Evolutionary conservation across 345 rosid genomes (phyloP).

Genomic region (Viola odorata): DNA sequence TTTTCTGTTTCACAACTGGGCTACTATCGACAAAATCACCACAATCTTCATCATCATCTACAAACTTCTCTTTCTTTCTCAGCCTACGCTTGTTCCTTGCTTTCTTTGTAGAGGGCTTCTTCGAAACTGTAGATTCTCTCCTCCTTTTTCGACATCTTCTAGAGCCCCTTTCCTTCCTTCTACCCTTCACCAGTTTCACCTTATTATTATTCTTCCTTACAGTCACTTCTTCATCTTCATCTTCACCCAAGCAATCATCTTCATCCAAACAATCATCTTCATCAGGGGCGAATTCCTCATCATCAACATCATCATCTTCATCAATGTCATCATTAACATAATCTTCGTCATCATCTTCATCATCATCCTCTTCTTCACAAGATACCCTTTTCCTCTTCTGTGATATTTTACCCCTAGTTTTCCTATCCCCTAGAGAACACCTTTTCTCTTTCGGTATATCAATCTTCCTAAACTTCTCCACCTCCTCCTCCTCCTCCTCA

Average conservation of each 20-base stretch:
- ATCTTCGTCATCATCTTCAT: constrained; percentile 36
- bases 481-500: constrained; percentile 42
- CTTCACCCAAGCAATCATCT: constrained; percentile 12
- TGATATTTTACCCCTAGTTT: constrained; percentile 11
- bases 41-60: constrained; percentile 37
- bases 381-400: constrained; percentile 22
- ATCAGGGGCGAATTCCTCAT: constrained; percentile 41
- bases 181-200: constrained; percentile 29
- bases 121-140: constrained; percentile 36
- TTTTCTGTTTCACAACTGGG: constrained; percentile 34
- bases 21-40: constrained; percentile 42
- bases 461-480: constrained; percentile 30
- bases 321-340: constrained; percentile 41
- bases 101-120: constrained; percentile 35
- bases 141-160: constrained; percentile 32
- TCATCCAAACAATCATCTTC: constrained; percentile 32
- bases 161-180: constrained; percentile 31
- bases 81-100: constrained; percentile 36
- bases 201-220: constrained; percentile 29
- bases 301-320: constrained; percentile 31
- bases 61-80: constrained; percentile 41
- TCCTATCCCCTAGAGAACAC: constrained; percentile 23
- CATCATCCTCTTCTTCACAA: constrained; percentile 29
- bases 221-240: constrained; percentile 44
- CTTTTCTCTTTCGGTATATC: constrained; percentile 35